These are phyloP conservation scores for Crocinoboletus sp. DNA, from an alignment of 1,284 basidiomycete species.

Conservation along the genomic window DNA sequence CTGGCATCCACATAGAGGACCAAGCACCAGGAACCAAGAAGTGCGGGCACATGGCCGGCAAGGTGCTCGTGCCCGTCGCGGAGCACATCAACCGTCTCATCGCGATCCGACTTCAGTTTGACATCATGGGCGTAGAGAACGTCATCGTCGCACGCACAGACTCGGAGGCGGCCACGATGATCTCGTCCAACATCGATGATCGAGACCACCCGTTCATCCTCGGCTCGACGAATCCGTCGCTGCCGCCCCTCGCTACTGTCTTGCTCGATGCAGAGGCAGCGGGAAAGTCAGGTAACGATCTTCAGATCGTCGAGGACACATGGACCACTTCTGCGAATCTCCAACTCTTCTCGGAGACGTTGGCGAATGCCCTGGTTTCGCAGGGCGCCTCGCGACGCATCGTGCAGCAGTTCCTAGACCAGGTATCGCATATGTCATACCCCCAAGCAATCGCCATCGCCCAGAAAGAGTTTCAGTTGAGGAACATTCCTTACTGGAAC, in stretches of 20 bases:
- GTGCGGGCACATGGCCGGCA: constrained; percentile 83
- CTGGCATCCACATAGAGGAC: constrained; percentile 80
- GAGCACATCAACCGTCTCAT: constrained; percentile 80
- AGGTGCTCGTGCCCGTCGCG: constrained; percentile 74
- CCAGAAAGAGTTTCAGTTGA: constrained; percentile 75
- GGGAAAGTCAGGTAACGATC: constrained; percentile 75
- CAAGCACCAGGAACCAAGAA: constrained; percentile 84
- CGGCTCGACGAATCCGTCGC: constrained; percentile 76
- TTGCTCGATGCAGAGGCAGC: constrained; percentile 83
- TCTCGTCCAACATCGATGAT: constrained; percentile 95
- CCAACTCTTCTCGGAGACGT: constrained; percentile 72
- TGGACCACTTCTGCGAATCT: constrained; percentile 81
- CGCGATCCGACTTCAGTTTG: constrained; percentile 63
- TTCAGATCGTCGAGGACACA: constrained; percentile 86
- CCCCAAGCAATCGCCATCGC: constrained; percentile 72
- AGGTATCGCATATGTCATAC: constrained; percentile 66
- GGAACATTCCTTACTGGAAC: constrained; percentile 75
- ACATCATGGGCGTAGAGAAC: constrained; percentile 63
- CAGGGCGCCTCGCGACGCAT: constrained; percentile 49
- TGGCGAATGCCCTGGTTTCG: constrained; percentile 68
- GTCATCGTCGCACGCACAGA: constrained; percentile 78
- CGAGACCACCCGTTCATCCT: constrained; percentile 97
- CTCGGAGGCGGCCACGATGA: constrained; percentile 92
- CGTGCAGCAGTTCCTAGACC: constrained; percentile 57
- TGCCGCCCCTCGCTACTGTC: constrained; percentile 69